Conservation (phyloP, 2,329 filamentous ascomycete species). For the Fusarium luffae region DNA sequence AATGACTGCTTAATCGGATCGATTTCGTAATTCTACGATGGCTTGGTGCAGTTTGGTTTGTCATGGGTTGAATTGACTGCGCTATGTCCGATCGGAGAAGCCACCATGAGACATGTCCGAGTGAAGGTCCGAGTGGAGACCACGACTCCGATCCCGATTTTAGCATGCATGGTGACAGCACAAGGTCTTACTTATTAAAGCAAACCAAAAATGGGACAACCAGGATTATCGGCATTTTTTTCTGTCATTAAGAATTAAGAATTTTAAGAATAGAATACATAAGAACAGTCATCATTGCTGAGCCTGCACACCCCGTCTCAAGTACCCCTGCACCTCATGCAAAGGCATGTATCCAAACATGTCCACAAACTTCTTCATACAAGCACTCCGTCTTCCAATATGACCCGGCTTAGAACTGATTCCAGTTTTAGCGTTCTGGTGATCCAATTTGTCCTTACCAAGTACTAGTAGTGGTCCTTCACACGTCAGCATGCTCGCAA, state of each 20-base stretch:
- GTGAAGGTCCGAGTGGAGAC: no score
- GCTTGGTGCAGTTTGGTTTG: accelerated
- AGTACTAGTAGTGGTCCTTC: conserved; percentile 48
- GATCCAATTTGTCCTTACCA: conserved; percentile 28
- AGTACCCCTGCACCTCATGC: background rate
- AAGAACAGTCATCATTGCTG: background rate
- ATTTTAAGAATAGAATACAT: background rate
- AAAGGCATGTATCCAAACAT: conserved; percentile 2
- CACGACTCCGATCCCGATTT: no score
- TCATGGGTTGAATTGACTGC: accelerated
- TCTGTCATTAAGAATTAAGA: no score
- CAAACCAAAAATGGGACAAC: no score
- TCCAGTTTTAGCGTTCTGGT: background rate
- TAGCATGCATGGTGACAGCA: no score
- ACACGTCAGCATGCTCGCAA: conserved; percentile 48
- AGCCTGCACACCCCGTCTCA: background rate
- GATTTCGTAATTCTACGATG: background rate
- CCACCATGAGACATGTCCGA: no score
- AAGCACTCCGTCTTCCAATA: background rate
- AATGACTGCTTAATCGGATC: accelerated
- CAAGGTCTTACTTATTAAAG: no score
- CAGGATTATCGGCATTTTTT: no score
- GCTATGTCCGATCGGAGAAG: background rate
- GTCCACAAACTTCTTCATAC: background rate
- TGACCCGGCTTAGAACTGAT: background rate